Conservation (phyloP, 2,329 filamentous ascomycete genomes). For the Didymella arachidicola region DNA sequence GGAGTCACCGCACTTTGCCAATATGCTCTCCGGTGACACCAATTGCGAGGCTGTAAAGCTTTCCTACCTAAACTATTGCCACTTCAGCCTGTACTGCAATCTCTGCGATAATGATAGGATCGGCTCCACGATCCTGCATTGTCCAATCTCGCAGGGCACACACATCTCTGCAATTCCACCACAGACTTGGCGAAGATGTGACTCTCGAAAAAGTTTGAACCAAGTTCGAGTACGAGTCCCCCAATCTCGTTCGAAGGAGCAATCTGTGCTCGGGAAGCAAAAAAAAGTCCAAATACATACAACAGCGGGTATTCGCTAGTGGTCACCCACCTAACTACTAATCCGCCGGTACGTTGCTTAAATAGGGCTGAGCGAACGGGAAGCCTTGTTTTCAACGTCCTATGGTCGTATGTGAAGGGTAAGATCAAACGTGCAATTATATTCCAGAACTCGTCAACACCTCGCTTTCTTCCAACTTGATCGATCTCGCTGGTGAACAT, state of each 20-base stretch:
- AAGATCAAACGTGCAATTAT: too few relatives aligned
- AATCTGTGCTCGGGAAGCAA: too few relatives aligned
- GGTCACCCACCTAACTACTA: too few relatives aligned
- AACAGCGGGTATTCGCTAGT: too few relatives aligned
- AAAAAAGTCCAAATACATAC: too few relatives aligned
- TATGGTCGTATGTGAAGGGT: too few relatives aligned
- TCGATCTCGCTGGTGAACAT: background rate
- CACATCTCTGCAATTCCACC: background rate
- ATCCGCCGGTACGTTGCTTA: too few relatives aligned
- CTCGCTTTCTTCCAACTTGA: background rate
- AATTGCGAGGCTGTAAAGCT: background rate
- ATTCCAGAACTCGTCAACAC: too few relatives aligned
- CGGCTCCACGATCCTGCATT: too few relatives aligned
- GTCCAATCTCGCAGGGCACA: background rate
- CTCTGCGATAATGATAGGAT: background rate
- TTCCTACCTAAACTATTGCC: background rate
- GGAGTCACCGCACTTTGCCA: background rate
- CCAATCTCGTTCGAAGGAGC: too few relatives aligned
- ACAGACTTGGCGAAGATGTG: background rate
- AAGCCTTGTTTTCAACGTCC: too few relatives aligned
- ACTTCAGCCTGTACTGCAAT: background rate
- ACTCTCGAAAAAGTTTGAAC: background rate
- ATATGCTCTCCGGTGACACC: background rate
- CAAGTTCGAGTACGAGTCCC: background rate
- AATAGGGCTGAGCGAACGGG: too few relatives aligned